Base-by-base conservation (phyloP, 2,329 filamentous ascomycete species). In the Penicillium sp. region DNA sequence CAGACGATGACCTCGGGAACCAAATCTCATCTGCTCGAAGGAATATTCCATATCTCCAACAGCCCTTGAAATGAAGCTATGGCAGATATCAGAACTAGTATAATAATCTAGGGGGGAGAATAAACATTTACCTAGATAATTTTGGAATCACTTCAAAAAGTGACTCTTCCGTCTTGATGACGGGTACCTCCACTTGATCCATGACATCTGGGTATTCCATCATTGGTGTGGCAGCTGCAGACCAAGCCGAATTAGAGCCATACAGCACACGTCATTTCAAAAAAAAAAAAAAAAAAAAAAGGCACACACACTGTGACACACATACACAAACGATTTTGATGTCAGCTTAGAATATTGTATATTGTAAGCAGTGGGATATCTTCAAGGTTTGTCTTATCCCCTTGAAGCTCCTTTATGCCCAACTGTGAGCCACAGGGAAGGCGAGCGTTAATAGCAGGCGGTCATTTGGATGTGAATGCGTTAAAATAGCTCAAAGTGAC, bases 21-120 rank as follows among this genome's bases (percentile, higher is more conserved):
- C 69, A 39, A 72, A 73, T 54, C 73, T 68, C 58, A 79, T 71
- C 51, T 79, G 72, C 44, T 79, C 77, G 51, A 79, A 79, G 16
- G 71, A 77, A 60, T 73, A 74, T 5, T 74, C 70, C 21, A 73
- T 68, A 40, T 77, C 75, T 24, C 65, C 65, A 34, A 78, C 69
- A 5, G 72, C 70, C 46, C 67, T 68, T 23, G 65, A 64, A 45
- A 79, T 66, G 56, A 74, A 79, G 48, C 75, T 76, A 47, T 18
- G 36, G 1, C 44, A 23, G 24, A 43, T 52, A 49, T 51, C 34
- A 47, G 49, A 26, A 19, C 14, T 18, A 5, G 21, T 14, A 23
- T 21, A 18, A 34, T 19, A 29, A 13, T 5, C 11, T n/a, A 24
- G 43, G 10, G n/a, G n/a, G n/a, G n/a, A n/a, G n/a, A 23, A 19